Evolutionary conservation across 108 stramenopile species (phyloP).

Genomic region (Stephanodiscus triporus): DNA sequence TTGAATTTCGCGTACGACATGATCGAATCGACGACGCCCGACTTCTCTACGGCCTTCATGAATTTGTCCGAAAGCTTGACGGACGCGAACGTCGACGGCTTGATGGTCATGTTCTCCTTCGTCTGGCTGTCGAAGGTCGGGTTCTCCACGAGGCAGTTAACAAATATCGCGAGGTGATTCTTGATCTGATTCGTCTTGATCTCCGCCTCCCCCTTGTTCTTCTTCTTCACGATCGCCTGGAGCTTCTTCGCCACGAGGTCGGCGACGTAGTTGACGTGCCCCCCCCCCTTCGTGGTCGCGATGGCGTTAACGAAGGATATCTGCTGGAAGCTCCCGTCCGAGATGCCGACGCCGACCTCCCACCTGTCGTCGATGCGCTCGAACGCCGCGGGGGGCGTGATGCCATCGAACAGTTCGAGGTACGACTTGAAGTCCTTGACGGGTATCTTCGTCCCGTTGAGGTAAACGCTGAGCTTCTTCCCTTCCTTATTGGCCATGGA

Average conservation of each 20-base stretch:
- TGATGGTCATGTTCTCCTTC: conserved; percentile 95
- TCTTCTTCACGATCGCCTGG: conserved; percentile 76
- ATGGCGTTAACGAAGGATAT: conserved; percentile 99
- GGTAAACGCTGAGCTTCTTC: conserved; percentile 84
- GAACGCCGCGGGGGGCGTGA: conserved; percentile 81
- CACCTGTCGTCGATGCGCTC: conserved; percentile 90
- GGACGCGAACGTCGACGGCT: conserved; percentile 75
- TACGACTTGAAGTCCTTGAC: conserved; percentile 94
- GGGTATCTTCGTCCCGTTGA: conserved; percentile 93
- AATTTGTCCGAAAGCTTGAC: conserved; percentile 83
- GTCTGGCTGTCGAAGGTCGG: conserved; percentile 98
- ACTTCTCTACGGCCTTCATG: conserved; percentile 91
- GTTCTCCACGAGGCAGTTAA: conserved; percentile 97
- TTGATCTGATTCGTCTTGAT: conserved; percentile 93
- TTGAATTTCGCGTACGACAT: conserved; percentile 90
- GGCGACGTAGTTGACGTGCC: conserved; percentile 91
- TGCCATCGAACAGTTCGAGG: conserved; percentile 88
- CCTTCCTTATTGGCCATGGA: conserved; percentile 85
- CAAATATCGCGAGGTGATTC: conserved; percentile 95
- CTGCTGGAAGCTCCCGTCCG: conserved; percentile 91
- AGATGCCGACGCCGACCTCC: conserved; percentile 94
- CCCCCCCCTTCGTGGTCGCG: conserved; percentile 95
- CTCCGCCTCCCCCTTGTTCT: conserved; percentile 92
- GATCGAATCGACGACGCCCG: conserved; percentile 86
- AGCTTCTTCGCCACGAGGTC: conserved; percentile 83